A percentile compares a stretch with the other conserved stretches of the same genome.
These are phyloP conservation scores for Ophiostoma tasmaniense DNA, from an alignment of 2,329 filamentous ascomycete genomes.

Conservation along the genomic window DNA sequence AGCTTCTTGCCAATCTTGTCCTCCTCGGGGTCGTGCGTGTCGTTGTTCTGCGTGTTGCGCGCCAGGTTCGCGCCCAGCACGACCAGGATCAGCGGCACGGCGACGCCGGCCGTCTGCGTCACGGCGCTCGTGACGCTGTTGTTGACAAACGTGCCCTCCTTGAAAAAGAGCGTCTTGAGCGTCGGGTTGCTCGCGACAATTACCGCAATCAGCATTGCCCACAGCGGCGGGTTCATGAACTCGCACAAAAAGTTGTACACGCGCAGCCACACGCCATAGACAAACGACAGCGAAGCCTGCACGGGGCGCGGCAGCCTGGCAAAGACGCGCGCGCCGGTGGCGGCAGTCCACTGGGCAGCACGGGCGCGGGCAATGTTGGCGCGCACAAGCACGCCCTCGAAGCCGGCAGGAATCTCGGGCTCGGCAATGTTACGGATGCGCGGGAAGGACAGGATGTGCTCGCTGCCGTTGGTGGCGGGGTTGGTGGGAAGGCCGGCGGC, in stretches of 20 bases:
- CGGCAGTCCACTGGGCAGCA: slow-evolving; percentile 11
- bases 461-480: slow-evolving; percentile 23
- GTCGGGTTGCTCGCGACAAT: slow-evolving; percentile 78
- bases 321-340: slow-evolving; percentile 25
- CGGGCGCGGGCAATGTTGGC: slow-evolving; percentile 26
- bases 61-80: slow-evolving; percentile 92
- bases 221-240: slow-evolving; percentile 97
- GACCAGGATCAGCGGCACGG: slow-evolving; percentile 89
- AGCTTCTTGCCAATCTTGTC: slow-evolving; percentile 61
- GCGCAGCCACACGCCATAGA: slow-evolving; percentile 33
- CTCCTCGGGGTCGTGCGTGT: slow-evolving; percentile 61
- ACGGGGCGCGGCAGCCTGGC: slow-evolving; percentile 35
- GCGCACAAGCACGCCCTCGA: slow-evolving; percentile 35
- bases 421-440: slow-evolving; percentile 40
- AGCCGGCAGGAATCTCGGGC: slow-evolving; percentile 32
- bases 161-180: slow-evolving; percentile 80
- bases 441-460: slow-evolving; percentile 55
- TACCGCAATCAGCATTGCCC: slow-evolving; percentile 91
- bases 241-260: slow-evolving; percentile 62
- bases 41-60: slow-evolving; percentile 72
- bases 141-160: slow-evolving; percentile 77
- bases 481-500: slow-evolving; percentile 24
- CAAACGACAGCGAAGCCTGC: slow-evolving; percentile 29
- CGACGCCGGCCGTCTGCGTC: slow-evolving; percentile 76
- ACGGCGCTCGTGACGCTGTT: slow-evolving; percentile 90